These are phyloP conservation scores for Halocafeteria seosinensis DNA, from an alignment of 108 stramenopile species.

Conservation along the genomic window DNA sequence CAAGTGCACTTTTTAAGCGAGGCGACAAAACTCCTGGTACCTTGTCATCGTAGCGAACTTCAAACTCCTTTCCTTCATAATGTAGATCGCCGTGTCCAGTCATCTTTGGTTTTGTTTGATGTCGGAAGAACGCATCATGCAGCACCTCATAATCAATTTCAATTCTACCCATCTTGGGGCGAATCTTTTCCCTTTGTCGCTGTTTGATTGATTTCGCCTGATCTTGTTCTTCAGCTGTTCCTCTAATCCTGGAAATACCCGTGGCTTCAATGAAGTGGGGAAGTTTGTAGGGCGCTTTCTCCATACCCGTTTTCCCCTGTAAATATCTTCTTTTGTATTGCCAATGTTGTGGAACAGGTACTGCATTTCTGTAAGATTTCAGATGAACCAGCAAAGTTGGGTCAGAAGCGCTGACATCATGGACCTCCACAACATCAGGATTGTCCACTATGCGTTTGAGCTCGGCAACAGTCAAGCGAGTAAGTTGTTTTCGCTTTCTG, in stretches of 20 bases:
- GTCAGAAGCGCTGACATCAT: slow-evolving; percentile 82
- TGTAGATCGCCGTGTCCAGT: slow-evolving; percentile 63
- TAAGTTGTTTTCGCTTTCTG: slow-evolving; percentile 58
- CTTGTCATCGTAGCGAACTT: slow-evolving; percentile 35
- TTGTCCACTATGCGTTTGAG: slow-evolving; percentile 62
- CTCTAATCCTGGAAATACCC: slow-evolving; percentile 75
- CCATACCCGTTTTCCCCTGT: slow-evolving; percentile 81
- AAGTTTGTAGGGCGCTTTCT: slow-evolving; percentile 75
- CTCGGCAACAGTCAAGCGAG: slow-evolving; percentile 75
- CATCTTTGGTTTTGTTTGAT: slow-evolving; percentile 74
- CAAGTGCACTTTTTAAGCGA: slow-evolving; percentile 58
- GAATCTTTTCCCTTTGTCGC: slow-evolving; percentile 63
- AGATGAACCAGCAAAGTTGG: slow-evolving; percentile 71
- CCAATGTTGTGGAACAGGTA: slow-evolving; percentile 90
- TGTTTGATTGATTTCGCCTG: slow-evolving; percentile 57
- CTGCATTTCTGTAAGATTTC: slow-evolving; percentile 65
- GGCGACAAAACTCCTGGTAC: slow-evolving; percentile 41
- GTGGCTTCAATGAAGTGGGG: slow-evolving; percentile 93
- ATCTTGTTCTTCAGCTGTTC: slow-evolving; percentile 61
- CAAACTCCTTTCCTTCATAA: slow-evolving; percentile 92
- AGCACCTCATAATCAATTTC: slow-evolving; percentile 91
- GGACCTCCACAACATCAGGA: slow-evolving; percentile 85
- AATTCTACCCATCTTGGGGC: slow-evolving; percentile 69
- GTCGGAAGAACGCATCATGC: slow-evolving; percentile 90
- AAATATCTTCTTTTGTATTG: slow-evolving; percentile 91